These are phyloP conservation scores for Chalaropsis ovoidea DNA, from an alignment of 2,329 filamentous ascomycete species.

Conservation along the genomic window DNA sequence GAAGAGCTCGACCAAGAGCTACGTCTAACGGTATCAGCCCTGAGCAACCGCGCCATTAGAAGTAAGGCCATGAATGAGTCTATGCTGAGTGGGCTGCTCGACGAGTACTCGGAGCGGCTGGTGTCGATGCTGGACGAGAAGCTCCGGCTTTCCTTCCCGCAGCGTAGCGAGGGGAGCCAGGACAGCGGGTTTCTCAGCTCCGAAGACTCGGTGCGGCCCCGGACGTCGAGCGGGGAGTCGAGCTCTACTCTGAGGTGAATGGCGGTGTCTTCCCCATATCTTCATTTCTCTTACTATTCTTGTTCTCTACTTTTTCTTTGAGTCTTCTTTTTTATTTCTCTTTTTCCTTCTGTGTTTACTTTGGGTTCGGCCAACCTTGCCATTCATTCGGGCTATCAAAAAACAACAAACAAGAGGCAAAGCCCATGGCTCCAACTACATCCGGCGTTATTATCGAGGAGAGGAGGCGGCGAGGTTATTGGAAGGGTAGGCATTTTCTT, in stretches of 20 bases:
- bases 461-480: background rate
- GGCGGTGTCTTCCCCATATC: background rate
- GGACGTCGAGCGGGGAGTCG: conserved; percentile 33
- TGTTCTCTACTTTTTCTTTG: conserved; percentile 7
- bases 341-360: conserved; percentile 5
- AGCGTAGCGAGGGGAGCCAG: conserved; percentile 28
- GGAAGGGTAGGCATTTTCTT: background rate
- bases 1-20: conserved; percentile 56
- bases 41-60: conserved; percentile 48
- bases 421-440: background rate
- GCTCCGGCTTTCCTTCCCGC: conserved; percentile 42
- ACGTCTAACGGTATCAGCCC: conserved; percentile 50
- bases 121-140: conserved; percentile 64
- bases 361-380: background rate
- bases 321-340: conserved; percentile 18
- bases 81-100: conserved; percentile 53
- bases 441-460: conserved; percentile 2
- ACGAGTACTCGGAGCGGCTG: conserved; percentile 64
- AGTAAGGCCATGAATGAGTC: conserved; percentile 48
- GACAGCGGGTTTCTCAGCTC: conserved; percentile 19
- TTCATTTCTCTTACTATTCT: background rate
- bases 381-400: conserved; percentile 21
- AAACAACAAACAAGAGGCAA: background rate
- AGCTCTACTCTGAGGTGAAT: conserved; percentile 28
- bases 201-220: conserved; percentile 30